Percentiles rank a stretch among this genome's conserved stretches.
phyloP scores from a whole-genome alignment of 2,329 filamentous ascomycete species.

The Zymoseptoria crescenta region DNA sequence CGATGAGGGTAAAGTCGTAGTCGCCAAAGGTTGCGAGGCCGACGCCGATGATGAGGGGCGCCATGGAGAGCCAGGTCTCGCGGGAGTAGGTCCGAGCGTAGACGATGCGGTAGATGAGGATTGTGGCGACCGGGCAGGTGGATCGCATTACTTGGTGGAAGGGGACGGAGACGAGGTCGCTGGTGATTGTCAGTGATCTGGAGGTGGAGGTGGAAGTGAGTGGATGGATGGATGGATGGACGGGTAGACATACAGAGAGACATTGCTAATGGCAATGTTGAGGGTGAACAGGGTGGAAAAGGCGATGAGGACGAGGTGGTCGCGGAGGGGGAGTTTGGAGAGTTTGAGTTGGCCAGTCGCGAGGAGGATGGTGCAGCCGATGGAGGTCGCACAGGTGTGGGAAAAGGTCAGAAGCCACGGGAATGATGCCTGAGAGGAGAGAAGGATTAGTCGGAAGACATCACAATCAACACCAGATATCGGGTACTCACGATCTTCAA shows the following conservation, averaged over 20 bases:
- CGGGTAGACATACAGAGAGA: conserved; percentile 43
- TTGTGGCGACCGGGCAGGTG: conserved; percentile 54
- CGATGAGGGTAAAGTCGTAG: conserved; percentile 52
- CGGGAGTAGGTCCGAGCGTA: conserved; percentile 50
- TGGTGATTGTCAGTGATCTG: conserved; percentile 1
- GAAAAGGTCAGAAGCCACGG: conserved; percentile 55
- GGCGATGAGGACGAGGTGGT: conserved; percentile 48
- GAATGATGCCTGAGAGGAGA: conserved; percentile 43
- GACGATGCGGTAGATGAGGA: conserved; percentile 52
- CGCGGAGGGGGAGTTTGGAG: conserved; percentile 44
- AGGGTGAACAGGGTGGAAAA: conserved; percentile 57
- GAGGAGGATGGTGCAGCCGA: conserved; percentile 48
- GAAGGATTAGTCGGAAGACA: not conserved
- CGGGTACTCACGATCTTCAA: conserved; percentile 32
- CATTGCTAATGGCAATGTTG: conserved; percentile 57
- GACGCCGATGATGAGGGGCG: conserved; percentile 54
- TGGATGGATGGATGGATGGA: not conserved
- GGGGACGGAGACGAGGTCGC: conserved; percentile 48
- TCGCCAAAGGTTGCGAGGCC: conserved; percentile 55
- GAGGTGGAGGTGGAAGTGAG: not conserved
- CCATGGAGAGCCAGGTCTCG: conserved; percentile 51
- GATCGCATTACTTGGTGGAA: conserved; percentile 60
- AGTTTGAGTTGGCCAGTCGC: conserved; percentile 47
- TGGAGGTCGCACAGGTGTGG: conserved; percentile 49
- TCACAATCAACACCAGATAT: not conserved